Conservation (phyloP, 108 stramenopile species). For the Aurantiochytrium sp. region DNA sequence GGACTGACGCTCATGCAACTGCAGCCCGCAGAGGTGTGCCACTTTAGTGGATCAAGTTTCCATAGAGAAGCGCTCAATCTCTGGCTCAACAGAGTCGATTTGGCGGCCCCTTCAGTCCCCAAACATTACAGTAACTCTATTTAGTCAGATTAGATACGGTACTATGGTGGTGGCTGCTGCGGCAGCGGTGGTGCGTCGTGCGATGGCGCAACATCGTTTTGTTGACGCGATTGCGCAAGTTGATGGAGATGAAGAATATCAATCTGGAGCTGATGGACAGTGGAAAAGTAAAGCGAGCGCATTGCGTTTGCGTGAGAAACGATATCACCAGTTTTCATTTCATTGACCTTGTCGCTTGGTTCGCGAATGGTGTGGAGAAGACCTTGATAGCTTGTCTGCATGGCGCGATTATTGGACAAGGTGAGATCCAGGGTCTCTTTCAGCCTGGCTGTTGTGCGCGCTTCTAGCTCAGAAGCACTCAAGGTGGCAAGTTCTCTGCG, state of each 20-base stretch:
- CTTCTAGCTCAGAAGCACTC: no score
- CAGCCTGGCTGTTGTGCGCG: no score
- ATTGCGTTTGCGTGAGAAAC: neutral
- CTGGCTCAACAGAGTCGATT: neutral
- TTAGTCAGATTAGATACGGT: neutral
- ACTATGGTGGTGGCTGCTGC: neutral
- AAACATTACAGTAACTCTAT: neutral
- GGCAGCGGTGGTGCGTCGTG: neutral
- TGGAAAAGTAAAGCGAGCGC: neutral
- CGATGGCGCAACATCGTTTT: no score
- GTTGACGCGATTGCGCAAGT: no score
- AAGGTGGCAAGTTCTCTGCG: no score
- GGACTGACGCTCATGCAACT: neutral
- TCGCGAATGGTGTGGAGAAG: neutral
- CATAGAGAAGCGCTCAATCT: neutral
- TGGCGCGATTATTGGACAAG: neutral
- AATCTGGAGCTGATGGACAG: neutral
- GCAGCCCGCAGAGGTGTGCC: neutral
- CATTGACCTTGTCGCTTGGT: neutral
- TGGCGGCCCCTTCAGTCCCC: neutral
- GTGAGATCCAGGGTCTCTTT: no score
- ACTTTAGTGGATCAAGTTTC: neutral
- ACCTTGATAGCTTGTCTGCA: neutral
- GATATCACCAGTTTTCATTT: neutral
- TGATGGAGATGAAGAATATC: neutral